Base-by-base conservation (phyloP, 169 alveolate genomes). In the Fabrea salina region DNA sequence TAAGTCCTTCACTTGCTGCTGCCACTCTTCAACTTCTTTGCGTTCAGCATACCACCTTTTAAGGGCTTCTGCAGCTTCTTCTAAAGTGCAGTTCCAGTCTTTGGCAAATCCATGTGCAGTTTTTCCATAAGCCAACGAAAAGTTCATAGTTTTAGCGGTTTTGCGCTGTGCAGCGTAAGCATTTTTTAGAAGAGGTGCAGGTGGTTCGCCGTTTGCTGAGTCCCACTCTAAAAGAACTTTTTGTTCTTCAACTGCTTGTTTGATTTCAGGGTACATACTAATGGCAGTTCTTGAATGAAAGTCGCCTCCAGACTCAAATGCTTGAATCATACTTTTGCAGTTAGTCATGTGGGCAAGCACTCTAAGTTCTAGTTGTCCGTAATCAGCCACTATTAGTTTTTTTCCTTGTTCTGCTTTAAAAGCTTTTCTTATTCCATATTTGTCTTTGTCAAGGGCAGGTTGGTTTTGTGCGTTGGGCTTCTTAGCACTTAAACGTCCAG, bases 111-210 rank as follows among this genome's bases (percentile, higher is more conserved):
- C 93, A 66, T 77, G 88, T 1, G 89, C 88, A 2, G 93, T 86
- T 67, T 90, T 92, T 6, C 96, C 96, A 83, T 92, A 92, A 0
- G 95, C 95, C 1, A 92, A 88, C 51, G 95, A 89, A 67, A 93
- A 93, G 71, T 91, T 93, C 92, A 93, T 84, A 25, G 89, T 89
- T 75, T 93, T 93, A 1, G 96, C 96, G 50, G 88, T 88, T 71
- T 88, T 91, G 72, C 96, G 81, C 58, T 88, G 91, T 41, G 79
- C 72, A 16, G 93, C 92, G 68, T 78, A 91, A 75, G 75, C 78
- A 43, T 88, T 91, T 68, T 91, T 91, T 27, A 91, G 58, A 40
- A 91, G 64, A 5, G 96, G 96, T 6, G 84, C 90, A 35, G 96
- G 92, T 8, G 96, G 85, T 27, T 57, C 84, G 30, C 96, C 96